A percentile compares a stretch with the other conserved stretches of the same genome.
phyloP scores from a whole-genome alignment of 2,329 filamentous ascomycete species.

The Scortechinia acanthostroma region DNA sequence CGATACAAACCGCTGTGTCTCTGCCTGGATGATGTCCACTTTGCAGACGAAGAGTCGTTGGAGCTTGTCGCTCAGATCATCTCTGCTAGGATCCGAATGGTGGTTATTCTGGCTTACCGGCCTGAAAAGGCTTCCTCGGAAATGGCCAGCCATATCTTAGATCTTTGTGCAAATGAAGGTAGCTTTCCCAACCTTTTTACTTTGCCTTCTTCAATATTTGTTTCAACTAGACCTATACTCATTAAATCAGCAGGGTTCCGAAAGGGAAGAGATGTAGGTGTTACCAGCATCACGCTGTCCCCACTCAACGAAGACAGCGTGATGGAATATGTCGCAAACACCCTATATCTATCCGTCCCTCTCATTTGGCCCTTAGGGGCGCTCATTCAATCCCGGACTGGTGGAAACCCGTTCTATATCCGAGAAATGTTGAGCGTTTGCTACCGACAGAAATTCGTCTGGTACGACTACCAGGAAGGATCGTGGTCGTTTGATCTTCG shows the following conservation, averaged over 20 bases:
- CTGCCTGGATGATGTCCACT: slow-evolving; percentile 82
- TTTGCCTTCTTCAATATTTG: too few species aligned
- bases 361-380: slow-evolving; percentile 73
- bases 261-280: too few species aligned
- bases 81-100: slow-evolving; percentile 70
- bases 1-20: slow-evolving; percentile 82
- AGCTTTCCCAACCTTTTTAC: too few species aligned
- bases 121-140: slow-evolving; percentile 57
- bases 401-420: slow-evolving; percentile 85
- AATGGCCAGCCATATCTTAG: too few species aligned
- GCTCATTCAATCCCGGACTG: slow-evolving; percentile 81
- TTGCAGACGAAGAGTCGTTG: slow-evolving; percentile 79
- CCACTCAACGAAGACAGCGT: slow-evolving; percentile 76
- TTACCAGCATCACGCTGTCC: slow-evolving; percentile 65
- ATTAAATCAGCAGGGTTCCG: too few species aligned
- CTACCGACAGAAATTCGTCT: slow-evolving; percentile 79
- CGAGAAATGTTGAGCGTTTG: slow-evolving; percentile 84
- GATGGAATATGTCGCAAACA: slow-evolving; percentile 73
- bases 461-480: slow-evolving; percentile 79
- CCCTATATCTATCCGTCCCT: slow-evolving; percentile 67
- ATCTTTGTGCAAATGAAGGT: too few species aligned
- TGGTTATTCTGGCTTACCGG: slow-evolving; percentile 72
- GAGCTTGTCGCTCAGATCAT: slow-evolving; percentile 80
- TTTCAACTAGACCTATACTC: too few species aligned
- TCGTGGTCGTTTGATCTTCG: slow-evolving; percentile 83